Evolutionary conservation across 164 flowering plant species (phyloP).

Genomic region (Berberis vulgaris): DNA sequence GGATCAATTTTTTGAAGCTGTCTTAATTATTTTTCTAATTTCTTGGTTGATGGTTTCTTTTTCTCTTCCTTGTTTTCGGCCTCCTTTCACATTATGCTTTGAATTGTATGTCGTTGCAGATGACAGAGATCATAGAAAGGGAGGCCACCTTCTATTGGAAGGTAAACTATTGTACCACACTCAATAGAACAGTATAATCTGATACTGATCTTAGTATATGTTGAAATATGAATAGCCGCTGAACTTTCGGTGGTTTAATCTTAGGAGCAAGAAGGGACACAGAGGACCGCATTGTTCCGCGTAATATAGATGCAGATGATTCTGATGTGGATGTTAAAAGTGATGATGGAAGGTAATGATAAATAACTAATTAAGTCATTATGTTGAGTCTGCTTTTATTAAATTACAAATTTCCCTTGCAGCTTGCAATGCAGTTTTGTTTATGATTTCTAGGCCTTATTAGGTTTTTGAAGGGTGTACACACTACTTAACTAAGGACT

Average conservation of each 20-base stretch:
- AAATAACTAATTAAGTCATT: no score
- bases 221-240: neutral
- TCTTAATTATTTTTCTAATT: no score
- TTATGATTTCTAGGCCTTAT: no score
- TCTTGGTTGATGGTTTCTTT: neutral
- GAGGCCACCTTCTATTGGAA: constrained; percentile 71
- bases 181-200: no score
- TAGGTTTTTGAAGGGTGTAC: no score
- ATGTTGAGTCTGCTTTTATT: no score
- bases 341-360: constrained; percentile 51
- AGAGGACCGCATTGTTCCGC: constrained; percentile 78
- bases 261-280: constrained; percentile 69
- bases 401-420: no score
- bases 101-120: constrained; percentile 32
- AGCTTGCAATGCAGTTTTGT: no score
- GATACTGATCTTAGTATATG: no score
- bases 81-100: neutral
- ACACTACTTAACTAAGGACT: no score
- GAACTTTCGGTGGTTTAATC: constrained; percentile 2
- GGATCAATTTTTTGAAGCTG: no score
- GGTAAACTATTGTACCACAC: constrained; percentile 27
- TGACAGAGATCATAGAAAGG: constrained; percentile 85
- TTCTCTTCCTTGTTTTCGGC: no score
- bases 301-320: constrained; percentile 91
- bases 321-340: constrained; percentile 79